Evolutionary conservation across 1,284 basidiomycete species (phyloP).

Genomic region (Ceratobasidium sp.): DNA sequence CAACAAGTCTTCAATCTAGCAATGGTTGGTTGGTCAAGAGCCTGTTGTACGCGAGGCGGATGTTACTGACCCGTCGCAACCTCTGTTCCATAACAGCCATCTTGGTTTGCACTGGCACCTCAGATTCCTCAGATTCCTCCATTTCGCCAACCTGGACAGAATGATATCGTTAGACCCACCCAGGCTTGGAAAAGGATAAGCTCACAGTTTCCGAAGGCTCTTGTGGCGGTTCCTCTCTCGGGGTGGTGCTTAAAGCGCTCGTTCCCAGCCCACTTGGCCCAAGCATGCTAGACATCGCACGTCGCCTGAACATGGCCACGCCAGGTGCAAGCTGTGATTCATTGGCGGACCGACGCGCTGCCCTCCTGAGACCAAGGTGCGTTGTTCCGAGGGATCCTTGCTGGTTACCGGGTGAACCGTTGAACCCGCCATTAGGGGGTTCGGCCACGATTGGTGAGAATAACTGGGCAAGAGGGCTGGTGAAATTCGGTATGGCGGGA

Average conservation of each 20-base stretch:
- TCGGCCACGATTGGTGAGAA: conserved; percentile 64
- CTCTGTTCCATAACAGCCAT: conserved; percentile 22
- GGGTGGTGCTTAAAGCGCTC: conserved; percentile 36
- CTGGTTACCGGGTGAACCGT: not conserved
- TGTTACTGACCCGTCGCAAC: conserved; percentile 12
- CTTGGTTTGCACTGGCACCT: not conserved
- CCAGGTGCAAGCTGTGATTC: conserved; percentile 37
- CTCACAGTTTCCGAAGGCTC: conserved; percentile 35
- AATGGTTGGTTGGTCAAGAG: not conserved
- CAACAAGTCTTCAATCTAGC: conserved; percentile 28
- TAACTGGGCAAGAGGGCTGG: conserved; percentile 73
- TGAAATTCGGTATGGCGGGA: conserved; percentile 36
- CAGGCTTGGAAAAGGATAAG: not conserved
- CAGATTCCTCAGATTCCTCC: conserved; percentile 9
- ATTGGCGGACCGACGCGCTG: conserved; percentile 15
- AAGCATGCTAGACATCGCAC: conserved; percentile 4
- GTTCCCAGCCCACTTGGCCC: conserved; percentile 14
- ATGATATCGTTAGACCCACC: not conserved
- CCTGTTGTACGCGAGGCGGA: not conserved
- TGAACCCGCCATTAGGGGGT: conserved; percentile 25
- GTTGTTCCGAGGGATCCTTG: not conserved
- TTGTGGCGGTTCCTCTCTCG: conserved; percentile 7
- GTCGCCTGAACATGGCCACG: conserved; percentile 23
- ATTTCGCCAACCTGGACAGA: not conserved
- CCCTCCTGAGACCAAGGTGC: conserved; percentile 23